phyloP scores from a whole-genome alignment of 2,329 filamentous ascomycete species.

The Aspergillus nomiae region DNA sequence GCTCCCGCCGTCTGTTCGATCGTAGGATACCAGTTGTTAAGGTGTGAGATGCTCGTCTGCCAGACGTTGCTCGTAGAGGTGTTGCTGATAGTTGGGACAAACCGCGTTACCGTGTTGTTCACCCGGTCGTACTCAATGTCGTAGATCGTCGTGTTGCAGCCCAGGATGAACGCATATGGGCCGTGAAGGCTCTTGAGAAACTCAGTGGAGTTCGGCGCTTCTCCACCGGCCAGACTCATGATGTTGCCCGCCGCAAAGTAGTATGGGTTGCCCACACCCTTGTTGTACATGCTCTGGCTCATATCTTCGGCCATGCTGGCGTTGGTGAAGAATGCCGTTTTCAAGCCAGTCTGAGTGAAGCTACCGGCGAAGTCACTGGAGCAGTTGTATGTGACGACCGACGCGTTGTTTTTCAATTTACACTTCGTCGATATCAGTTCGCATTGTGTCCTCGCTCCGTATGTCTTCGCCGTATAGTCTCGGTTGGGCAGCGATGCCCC shows the following conservation, averaged over 20 bases:
- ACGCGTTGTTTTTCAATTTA: conserved; percentile 6
- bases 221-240: background rate
- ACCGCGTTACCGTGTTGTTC: conserved; percentile 17
- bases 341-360: background rate
- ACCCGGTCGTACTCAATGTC: conserved; percentile 24
- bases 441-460: conserved; percentile 21
- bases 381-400: background rate
- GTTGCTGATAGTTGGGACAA: conserved; percentile 14
- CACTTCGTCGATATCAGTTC: conserved; percentile 20
- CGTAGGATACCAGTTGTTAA: background rate
- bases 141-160: conserved; percentile 24
- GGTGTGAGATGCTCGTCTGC: conserved; percentile 4
- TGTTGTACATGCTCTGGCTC: background rate
- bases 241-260: background rate
- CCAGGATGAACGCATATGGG: conserved; percentile 17
- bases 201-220: conserved; percentile 6
- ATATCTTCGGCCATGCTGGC: background rate
- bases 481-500: background rate
- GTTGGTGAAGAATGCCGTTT: background rate
- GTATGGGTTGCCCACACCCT: conserved; percentile 1
- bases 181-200: conserved; percentile 1
- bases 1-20: conserved; percentile 6
- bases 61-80: conserved; percentile 16
- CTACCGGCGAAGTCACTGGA: background rate
- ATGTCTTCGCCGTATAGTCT: conserved; percentile 23